Evolutionary conservation across 148 eudicot genomes (phyloP), one percentile per base, ranked within the genome.

Genomic region (Fagopyrum esculentum): DNA sequence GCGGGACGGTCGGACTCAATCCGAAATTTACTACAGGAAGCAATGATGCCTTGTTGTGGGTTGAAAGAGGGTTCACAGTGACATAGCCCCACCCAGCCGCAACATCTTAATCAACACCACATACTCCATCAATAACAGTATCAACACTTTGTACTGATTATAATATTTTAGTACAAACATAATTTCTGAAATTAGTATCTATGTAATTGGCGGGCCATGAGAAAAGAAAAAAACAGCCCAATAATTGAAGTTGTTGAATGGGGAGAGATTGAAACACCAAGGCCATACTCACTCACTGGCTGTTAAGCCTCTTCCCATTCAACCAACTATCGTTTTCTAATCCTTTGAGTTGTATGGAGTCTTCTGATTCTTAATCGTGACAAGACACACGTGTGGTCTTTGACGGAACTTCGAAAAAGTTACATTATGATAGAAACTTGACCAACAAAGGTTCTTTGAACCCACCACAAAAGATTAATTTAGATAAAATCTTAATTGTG

Each of bases 171-270:
- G 11, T 54, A 15, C n/a, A 54, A 13, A 54, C n/a, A 54, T 54
- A 54, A 13, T 54, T 54, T 22, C 17, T 54, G 17, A 16, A 9
- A 17, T 57, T 17, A 57, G 11, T 8, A 22, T 6, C 19, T 5
- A 22, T 6, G n/a, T 57, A 1, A 6, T 57, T 61, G 1, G 68
- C 22, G 68, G 43, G 43, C 68, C 68, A 61, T 8, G 4, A 61
- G 3, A 19, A 57, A 57, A 26, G 4, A 61, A 7, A 19, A 57
- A 61, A 9, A 61, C 68, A 29, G 68, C 68, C 68, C 68, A 61
- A 61, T 61, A 61, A 61, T 61, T 61, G 44, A 61, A 29, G 68
- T 61, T 13, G 43, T 13, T 61, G 19, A 54, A 54, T 54, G 59
- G 59, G 59, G n/a, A 13, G 59, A 54, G 59, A 54, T 13, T 2